Percentiles rank a stretch among this genome's conserved stretches.
Conservation (phyloP, 371 early-diverging fungal genomes). For the Amoeboradix gromovi region DNA sequence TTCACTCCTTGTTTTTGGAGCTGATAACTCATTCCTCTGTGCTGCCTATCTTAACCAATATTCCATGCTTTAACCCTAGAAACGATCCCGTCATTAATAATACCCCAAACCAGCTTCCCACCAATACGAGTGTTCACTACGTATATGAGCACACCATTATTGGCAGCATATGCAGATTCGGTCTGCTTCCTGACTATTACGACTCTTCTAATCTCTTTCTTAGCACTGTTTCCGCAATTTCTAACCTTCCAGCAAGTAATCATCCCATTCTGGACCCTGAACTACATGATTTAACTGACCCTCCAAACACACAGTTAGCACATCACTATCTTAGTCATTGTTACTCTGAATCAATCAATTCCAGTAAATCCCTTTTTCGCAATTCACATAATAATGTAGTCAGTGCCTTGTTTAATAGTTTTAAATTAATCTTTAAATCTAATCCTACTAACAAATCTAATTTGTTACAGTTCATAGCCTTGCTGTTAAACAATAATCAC, state of each 20-base stretch:
- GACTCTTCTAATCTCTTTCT: background rate
- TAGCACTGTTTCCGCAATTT: background rate
- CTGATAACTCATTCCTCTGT: background rate
- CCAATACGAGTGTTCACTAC: background rate
- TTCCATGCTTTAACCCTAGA: background rate
- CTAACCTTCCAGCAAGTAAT: background rate
- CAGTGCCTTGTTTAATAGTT: background rate
- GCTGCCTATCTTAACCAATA: background rate
- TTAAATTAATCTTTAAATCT: background rate
- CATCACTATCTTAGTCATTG: background rate
- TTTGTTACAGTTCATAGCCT: background rate
- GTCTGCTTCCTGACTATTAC: background rate
- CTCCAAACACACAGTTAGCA: background rate
- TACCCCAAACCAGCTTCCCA: background rate
- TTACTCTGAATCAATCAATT: background rate
- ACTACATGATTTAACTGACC: background rate
- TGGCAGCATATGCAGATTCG: background rate
- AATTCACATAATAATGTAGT: background rate
- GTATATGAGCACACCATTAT: background rate
- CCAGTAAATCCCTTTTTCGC: background rate
- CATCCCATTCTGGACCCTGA: background rate
- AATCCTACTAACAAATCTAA: background rate
- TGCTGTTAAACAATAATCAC: conserved; percentile 1
- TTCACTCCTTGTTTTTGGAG: background rate
- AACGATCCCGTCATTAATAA: background rate